These are phyloP conservation scores for Globisporangium middletonii DNA, from an alignment of 352 stramenopile genomes.

Conservation along the genomic window DNA sequence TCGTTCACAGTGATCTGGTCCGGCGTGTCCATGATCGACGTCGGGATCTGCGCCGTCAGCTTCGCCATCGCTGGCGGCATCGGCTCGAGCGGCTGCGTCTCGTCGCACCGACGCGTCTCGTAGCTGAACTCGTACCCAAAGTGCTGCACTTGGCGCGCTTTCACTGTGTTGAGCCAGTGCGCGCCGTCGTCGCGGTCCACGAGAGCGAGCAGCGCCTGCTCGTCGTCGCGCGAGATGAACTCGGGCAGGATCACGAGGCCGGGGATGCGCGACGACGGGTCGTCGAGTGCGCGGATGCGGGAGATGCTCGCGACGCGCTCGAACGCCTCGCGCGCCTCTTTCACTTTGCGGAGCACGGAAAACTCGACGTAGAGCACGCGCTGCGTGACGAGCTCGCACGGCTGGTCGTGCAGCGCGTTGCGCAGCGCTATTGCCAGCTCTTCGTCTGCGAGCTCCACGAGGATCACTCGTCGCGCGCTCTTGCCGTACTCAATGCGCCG, in stretches of 20 bases:
- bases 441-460: slow-evolving; percentile 28
- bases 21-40: slow-evolving; percentile 51
- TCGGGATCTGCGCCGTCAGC: slow-evolving; percentile 48
- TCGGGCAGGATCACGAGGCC: slow-evolving; percentile 55
- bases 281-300: slow-evolving; percentile 29
- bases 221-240: slow-evolving; percentile 61
- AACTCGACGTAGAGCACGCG: slow-evolving; percentile 76
- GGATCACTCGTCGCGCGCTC: slow-evolving; percentile 41
- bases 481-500: slow-evolving; percentile 51
- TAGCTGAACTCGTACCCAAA: slow-evolving; percentile 89
- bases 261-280: slow-evolving; percentile 41
- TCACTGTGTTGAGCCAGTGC: slow-evolving; percentile 67
- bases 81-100: slow-evolving; percentile 31
- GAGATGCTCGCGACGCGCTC: slow-evolving; percentile 51
- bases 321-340: slow-evolving; percentile 58
- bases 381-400: slow-evolving; percentile 42
- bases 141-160: slow-evolving; percentile 83
- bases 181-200: slow-evolving; percentile 50
- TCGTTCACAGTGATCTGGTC: slow-evolving; percentile 88
- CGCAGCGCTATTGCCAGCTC: slow-evolving; percentile 20
- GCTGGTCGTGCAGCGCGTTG: slow-evolving; percentile 47
- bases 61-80: slow-evolving; percentile 37
- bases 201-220: slow-evolving; percentile 40
- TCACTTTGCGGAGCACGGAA: slow-evolving; percentile 53
- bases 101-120: slow-evolving; percentile 63